A percentile compares a stretch with the other conserved stretches of the same genome.
Conservation (phyloP, 192 early-diverging fungal genomes). For the Neocallimastix lanati region DNA sequence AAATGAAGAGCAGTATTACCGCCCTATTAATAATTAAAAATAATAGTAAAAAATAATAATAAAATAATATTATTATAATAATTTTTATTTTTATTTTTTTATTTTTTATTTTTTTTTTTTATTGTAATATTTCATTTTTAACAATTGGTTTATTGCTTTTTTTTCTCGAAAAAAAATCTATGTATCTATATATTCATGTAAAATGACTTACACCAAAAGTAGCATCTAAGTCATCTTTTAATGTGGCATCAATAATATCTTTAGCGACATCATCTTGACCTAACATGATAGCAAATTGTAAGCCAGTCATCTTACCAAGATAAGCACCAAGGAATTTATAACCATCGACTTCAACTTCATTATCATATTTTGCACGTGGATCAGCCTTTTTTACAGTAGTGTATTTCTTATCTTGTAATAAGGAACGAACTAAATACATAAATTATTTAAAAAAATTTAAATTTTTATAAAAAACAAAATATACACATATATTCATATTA, state of each 20-base stretch:
- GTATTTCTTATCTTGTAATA: neutral
- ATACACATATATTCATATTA: too few species aligned
- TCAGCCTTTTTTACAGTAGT: neutral
- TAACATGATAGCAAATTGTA: conserved; percentile 42
- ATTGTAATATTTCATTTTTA: too few species aligned
- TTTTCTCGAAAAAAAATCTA: too few species aligned
- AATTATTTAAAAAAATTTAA: too few species aligned
- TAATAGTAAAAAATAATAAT: neutral
- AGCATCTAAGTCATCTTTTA: conserved; percentile 47
- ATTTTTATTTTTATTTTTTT: too few species aligned
- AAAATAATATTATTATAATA: too few species aligned
- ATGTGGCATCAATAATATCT: conserved; percentile 46
- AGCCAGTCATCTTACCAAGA: conserved; percentile 32
- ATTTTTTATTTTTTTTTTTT: too few species aligned
- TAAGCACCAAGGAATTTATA: conserved; percentile 50
- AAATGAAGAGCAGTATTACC: conserved; percentile 52
- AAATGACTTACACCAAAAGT: conserved; percentile 39
- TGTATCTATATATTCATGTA: too few species aligned
- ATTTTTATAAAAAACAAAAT: too few species aligned
- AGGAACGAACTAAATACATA: neutral
- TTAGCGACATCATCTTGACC: conserved; percentile 38
- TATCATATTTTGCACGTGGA: neutral
- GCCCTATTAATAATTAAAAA: too few species aligned
- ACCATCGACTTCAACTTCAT: conserved; percentile 34
- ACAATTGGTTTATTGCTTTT: too few species aligned